Evolutionary conservation across 352 stramenopile genomes (phyloP), one percentile per base, ranked within the genome.

Genomic region (Phytophthora capsici): DNA sequence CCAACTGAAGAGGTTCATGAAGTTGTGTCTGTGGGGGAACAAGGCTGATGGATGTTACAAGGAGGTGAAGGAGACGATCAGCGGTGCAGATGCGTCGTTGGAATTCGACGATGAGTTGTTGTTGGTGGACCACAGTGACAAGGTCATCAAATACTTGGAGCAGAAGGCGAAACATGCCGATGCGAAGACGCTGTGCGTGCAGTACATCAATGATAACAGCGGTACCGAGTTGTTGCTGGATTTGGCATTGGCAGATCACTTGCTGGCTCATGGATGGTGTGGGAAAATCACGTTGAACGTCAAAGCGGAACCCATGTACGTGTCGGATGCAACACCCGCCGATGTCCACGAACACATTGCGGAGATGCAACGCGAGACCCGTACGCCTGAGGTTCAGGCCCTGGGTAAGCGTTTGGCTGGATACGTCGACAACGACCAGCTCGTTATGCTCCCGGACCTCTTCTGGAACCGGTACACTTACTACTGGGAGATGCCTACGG

Each of bases 191-290:
- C 17, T 75, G 6, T n/a, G 14, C 6, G 28, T 90, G 2, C 75
- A 91, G 49, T 91, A 73, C 47, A 89, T 93, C 56, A 93, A 91
- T 46, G 85, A 93, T 66, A 93, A 93, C 70, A 88, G 81, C 57
- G 85, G 82, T 38, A 90, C 83, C 0, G 82, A 93, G 60, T 46
- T 93, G 38, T 53, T 93, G 44, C 54, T 93, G 4, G 84, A 93
- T 47, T 55, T 93, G 20, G 81, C 80, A 25, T 69, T 93, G 3
- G 82, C 68, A 0, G 84, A 91, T 55, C 83, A 91, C 55, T 53
- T 93, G 38, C 62, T 93, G 26, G 67, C 59, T 25, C 70, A 81
- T 46, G 48, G 52, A 9, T 83, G 79, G 78, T 89, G 77, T 43
- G 63, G 47, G 7, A 84, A 64, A n/a, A 73, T 95, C 4, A 78